Evolutionary conservation across 225 moss, liverwort and hornwort species (phyloP), one percentile per base, ranked within the genome.

Genomic region (Bryum argenteum): DNA sequence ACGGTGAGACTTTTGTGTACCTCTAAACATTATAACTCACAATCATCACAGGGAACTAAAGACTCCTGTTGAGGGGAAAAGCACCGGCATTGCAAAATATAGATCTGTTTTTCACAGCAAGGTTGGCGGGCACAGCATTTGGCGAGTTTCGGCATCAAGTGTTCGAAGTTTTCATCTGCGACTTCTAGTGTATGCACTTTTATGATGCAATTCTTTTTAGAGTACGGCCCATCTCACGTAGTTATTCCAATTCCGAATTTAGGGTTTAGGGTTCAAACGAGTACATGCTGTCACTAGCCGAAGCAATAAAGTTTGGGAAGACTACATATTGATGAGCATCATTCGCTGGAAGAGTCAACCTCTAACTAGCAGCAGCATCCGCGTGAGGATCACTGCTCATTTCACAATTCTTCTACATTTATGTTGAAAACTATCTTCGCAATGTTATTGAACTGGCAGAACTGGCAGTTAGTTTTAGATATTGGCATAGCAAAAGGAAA

Each of bases 241-340:
- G 33, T 33, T 4, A 4, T 33, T 6, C 19, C 2, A 18, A 5
- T 26, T 70, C 22, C 58, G 6, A 54, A 2, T 61, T 6, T 0
- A 19, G 14, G 53, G 9, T 1, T 21, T 12, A 33, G 7, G 7
- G 33, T 33, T 22, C 20, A 39, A 37, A 9, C 20, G 44, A 54
- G 22, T 44, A 18, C 12, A 20, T 12, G 16, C 20, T 11, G 58
- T 72, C 54, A 62, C 45, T 6, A 38, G 11, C 20, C 5, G 22
- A 39, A 8, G 55, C 24, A 17, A 3, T n/a, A 17, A 11, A 33
- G 5, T 28, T 28, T 28, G 1, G 33, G 63, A 44, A 44, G 33
- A 64, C 38, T 68, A 68, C 67, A 72, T 11, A 64, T 76, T 69
- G 77, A 69, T 77, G 71, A 77, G 73, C 81, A 69, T 77, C 77